Percentiles rank a stretch among this genome's conserved stretches.
Evolutionary conservation across 2,329 filamentous ascomycete species (phyloP).

Genomic region (Pezicula carpinea): DNA sequence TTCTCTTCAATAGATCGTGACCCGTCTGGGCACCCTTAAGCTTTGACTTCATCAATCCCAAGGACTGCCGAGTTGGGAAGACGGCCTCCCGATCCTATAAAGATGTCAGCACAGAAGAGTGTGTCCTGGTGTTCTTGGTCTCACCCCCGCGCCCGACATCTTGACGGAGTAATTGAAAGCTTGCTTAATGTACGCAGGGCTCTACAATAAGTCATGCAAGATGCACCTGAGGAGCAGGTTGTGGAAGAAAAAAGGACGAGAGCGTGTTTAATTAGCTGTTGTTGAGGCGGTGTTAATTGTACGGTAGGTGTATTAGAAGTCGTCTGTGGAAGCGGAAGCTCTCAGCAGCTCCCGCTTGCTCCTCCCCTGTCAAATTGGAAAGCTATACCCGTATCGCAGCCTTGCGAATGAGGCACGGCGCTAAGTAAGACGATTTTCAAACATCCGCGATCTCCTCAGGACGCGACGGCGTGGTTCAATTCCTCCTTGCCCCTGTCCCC

Average conservation of each 20-base stretch:
- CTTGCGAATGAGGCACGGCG: constrained; percentile 2
- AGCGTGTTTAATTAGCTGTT: too few species aligned
- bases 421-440: constrained; percentile 10
- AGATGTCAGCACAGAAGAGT: constrained; percentile 12
- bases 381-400: not conserved
- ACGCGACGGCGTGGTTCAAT: constrained; percentile 12
- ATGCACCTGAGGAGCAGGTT: too few species aligned
- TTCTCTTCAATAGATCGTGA: constrained; percentile 92
- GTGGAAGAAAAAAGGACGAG: too few species aligned
- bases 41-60: constrained; percentile 97
- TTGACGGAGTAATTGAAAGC: constrained; percentile 29
- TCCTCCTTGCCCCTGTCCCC: constrained; percentile 13
- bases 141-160: constrained; percentile 51
- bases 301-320: too few species aligned
- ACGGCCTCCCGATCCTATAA: constrained; percentile 86
- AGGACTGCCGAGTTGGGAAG: constrained; percentile 94
- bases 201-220: not conserved
- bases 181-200: not conserved
- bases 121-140: constrained; percentile 10
- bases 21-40: constrained; percentile 90
- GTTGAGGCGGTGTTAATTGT: too few species aligned
- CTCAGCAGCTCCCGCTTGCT: not conserved
- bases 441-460: constrained; percentile 12
- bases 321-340: too few species aligned
- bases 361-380: too few species aligned